Conservation (phyloP, 2,329 filamentous ascomycete species). For the Pyricularia pennisetigena region DNA sequence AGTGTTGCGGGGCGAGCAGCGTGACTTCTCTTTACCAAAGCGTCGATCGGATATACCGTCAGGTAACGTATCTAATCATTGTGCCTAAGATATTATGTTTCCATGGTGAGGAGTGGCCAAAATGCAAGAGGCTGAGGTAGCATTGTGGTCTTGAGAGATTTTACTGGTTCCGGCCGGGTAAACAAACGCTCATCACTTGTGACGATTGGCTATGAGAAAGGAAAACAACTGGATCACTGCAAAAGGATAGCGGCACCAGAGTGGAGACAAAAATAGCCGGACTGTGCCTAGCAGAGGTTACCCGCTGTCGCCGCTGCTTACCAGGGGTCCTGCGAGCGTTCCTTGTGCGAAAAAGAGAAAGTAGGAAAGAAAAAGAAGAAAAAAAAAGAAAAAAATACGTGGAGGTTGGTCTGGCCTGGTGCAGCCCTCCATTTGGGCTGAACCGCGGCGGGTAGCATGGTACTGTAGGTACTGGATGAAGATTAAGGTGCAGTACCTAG, state of each 20-base stretch:
- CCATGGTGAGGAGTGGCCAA: not conserved
- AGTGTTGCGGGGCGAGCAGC: not conserved
- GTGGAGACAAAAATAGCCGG: not conserved
- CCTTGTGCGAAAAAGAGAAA: not conserved
- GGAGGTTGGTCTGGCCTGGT: not conserved
- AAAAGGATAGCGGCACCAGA: not conserved
- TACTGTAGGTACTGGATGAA: not conserved
- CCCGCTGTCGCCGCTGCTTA: too few relatives aligned
- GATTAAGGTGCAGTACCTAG: not conserved
- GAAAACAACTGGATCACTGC: not conserved
- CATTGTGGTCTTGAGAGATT: not conserved
- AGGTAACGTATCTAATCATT: not conserved
- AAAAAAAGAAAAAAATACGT: not conserved
- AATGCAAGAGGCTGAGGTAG: slow-evolving; percentile 7
- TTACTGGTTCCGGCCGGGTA: slow-evolving; percentile 5
- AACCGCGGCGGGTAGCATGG: not conserved
- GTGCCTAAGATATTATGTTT: not conserved
- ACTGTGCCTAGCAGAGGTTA: not conserved
- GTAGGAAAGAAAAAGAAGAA: not conserved
- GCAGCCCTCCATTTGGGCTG: not conserved
- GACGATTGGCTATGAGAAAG: not conserved
- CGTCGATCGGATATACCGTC: not conserved
- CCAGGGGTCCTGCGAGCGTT: not conserved
- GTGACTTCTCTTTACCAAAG: not conserved
- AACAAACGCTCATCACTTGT: slow-evolving; percentile 7